Conservation (phyloP, 1,139 yeast species). For the Magnusiomyces tetraspermus region DNA sequence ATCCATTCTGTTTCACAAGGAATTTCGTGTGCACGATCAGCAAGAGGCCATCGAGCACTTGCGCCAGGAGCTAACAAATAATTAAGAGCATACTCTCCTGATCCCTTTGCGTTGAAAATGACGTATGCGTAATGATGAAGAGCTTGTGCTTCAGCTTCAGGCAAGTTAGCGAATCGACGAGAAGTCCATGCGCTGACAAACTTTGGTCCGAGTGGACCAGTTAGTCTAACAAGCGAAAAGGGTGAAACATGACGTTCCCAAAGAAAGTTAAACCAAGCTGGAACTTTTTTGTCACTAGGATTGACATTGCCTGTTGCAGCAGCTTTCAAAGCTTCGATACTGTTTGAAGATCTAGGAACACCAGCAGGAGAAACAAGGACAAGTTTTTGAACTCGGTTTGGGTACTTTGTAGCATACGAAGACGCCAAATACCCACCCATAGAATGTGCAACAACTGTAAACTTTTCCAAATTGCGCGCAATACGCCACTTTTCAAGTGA, state of each 20-base stretch:
- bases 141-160: slow-evolving; percentile 16
- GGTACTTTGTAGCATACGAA: slow-evolving; percentile 68
- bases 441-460: slow-evolving; percentile 81
- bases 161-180: slow-evolving; percentile 23
- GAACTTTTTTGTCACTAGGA: slow-evolving; percentile 2
- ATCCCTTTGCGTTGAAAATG: slow-evolving; percentile 50
- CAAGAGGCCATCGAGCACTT: slow-evolving; percentile 62
- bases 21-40: slow-evolving; percentile 46
- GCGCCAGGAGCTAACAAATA: slow-evolving; percentile 63
- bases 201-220: slow-evolving; percentile 27
- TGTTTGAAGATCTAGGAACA: slow-evolving; percentile 36
- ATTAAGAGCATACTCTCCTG: slow-evolving; percentile 58
- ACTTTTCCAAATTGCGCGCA: slow-evolving; percentile 40
- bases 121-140: slow-evolving; percentile 52
- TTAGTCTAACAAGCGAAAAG: slow-evolving; percentile 21
- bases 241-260: slow-evolving; percentile 28
- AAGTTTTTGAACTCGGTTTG: slow-evolving; percentile 53
- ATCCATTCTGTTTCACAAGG: slow-evolving; percentile 46
- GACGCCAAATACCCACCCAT: slow-evolving; percentile 84
- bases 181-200: slow-evolving; percentile 26
- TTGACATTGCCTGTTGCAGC: background rate
- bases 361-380: slow-evolving; percentile 86
- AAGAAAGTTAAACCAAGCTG: slow-evolving; percentile 17
- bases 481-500: slow-evolving; percentile 79
- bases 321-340: slow-evolving; percentile 16